Evolutionary conservation across 257 asterid genomes (phyloP).

Genomic region (Petunia secreta): DNA sequence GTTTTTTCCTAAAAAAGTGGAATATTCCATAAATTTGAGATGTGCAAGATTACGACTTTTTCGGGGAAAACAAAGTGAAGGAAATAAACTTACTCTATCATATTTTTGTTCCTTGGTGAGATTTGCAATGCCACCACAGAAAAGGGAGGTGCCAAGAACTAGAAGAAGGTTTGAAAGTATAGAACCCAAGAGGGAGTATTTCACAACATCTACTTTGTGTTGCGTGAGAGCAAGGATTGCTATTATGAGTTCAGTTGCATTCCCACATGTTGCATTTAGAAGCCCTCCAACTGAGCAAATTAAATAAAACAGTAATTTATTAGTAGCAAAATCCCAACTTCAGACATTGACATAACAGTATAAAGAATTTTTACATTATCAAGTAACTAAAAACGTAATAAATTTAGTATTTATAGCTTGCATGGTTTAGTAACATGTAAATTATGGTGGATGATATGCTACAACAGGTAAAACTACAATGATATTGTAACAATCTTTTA

Average conservation of each 20-base stretch:
- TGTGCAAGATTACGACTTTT: no score
- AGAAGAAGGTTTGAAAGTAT: constrained; percentile 88
- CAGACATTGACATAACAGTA: not conserved
- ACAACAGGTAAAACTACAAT: no score
- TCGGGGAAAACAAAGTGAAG: not conserved
- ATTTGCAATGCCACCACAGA: constrained; percentile 93
- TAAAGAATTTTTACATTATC: not conserved
- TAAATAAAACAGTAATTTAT: not conserved
- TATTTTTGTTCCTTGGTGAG: constrained; percentile 60
- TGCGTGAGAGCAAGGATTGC: constrained; percentile 69
- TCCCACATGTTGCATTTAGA: constrained; percentile 95
- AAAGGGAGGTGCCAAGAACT: constrained; percentile 90
- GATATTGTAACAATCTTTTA: no score
- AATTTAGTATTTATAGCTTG: no score
- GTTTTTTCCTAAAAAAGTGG: no score
- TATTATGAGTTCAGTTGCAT: constrained; percentile 89
- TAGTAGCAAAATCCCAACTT: not conserved
- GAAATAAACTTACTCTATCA: constrained; percentile 56
- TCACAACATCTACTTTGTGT: constrained; percentile 80
- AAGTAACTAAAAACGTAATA: not conserved
- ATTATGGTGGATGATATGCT: no score
- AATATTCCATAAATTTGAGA: no score
- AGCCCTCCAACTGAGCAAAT: constrained; percentile 85
- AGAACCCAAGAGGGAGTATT: constrained; percentile 85
- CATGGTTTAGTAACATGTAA: no score